Evolutionary conservation across 768 basidiomycete genomes (phyloP).

Genomic region (Phylloporus arenicola): DNA sequence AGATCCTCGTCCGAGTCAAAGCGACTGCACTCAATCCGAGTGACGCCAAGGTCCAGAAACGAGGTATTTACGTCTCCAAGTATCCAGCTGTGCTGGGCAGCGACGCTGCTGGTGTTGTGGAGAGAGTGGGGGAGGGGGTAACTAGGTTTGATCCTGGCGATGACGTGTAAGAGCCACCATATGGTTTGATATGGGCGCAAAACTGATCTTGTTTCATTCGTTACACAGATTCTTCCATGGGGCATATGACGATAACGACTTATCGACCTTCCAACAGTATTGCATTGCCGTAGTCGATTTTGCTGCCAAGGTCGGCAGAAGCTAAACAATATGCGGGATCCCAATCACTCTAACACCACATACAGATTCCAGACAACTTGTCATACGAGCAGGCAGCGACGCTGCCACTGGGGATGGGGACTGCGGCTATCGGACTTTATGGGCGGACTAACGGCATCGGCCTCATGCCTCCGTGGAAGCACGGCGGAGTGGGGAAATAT

Average conservation of each 20-base stretch:
- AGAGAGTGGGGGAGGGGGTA: constrained; percentile 48
- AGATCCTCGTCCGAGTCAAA: constrained; percentile 44
- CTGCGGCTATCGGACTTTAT: constrained; percentile 49
- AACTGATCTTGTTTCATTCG: constrained; percentile 22
- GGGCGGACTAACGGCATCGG: constrained; percentile 36
- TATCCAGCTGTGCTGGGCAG: constrained; percentile 45
- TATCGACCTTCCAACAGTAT: constrained; percentile 43
- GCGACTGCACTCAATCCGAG: constrained; percentile 48
- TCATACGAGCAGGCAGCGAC: constrained; percentile 47
- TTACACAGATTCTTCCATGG: constrained; percentile 37
- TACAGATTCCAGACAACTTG: constrained; percentile 42
- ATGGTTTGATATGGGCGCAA: constrained; percentile 4
- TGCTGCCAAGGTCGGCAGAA: constrained; percentile 33
- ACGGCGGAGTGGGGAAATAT: constrained; percentile 37
- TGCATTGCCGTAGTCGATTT: constrained; percentile 37
- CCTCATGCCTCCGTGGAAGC: constrained; percentile 36
- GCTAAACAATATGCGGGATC: not conserved
- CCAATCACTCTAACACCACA: constrained; percentile 8
- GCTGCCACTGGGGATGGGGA: constrained; percentile 44
- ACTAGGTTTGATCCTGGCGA: constrained; percentile 46
- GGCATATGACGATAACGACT: constrained; percentile 33
- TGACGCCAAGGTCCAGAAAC: constrained; percentile 48
- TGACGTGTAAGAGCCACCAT: constrained; percentile 39
- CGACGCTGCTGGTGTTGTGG: constrained; percentile 50
- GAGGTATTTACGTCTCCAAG: constrained; percentile 33